phyloP scores from a whole-genome alignment of 2,329 filamentous ascomycete species.

The Coniosporium tulheliwenetii region DNA sequence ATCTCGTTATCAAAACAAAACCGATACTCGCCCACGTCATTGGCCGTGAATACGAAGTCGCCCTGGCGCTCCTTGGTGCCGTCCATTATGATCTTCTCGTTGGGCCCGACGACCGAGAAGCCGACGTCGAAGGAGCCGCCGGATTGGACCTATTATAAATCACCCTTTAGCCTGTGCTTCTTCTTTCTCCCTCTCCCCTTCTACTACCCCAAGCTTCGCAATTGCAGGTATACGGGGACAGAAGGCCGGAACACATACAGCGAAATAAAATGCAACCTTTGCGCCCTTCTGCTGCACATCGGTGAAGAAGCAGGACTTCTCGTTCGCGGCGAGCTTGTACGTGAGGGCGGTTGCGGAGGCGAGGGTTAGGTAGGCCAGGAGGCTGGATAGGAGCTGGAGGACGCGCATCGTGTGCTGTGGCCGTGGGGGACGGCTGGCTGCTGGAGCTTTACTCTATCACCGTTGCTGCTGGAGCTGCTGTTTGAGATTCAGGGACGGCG shows the following conservation, averaged over 20 bases:
- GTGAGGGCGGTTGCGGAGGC: constrained; percentile 82
- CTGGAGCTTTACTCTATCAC: no score
- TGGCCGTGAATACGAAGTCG: constrained; percentile 94
- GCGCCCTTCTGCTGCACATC: constrained; percentile 60
- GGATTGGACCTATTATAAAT: constrained; percentile 70
- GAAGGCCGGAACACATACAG: constrained; percentile 36
- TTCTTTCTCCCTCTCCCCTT: no score
- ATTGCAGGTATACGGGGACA: no score
- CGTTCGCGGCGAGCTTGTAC: constrained; percentile 78
- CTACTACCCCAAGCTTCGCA: no score
- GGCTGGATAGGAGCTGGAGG: constrained; percentile 31
- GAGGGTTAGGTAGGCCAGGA: constrained; percentile 56
- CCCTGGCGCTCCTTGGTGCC: constrained; percentile 88
- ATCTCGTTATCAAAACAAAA: constrained; percentile 99
- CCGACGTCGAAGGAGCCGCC: constrained; percentile 96
- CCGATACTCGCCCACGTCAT: constrained; percentile 72
- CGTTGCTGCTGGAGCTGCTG: no score
- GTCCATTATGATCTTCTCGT: constrained; percentile 64
- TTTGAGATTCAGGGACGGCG: no score
- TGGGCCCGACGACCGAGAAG: constrained; percentile 73
- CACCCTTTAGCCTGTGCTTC: no score
- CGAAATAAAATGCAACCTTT: constrained; percentile 98
- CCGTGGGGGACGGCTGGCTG: no score
- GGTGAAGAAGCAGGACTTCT: constrained; percentile 92
- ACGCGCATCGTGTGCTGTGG: constrained; percentile 1